phyloP scores from a whole-genome alignment of 306 rosid species.

The Trifolium dubium region DNA sequence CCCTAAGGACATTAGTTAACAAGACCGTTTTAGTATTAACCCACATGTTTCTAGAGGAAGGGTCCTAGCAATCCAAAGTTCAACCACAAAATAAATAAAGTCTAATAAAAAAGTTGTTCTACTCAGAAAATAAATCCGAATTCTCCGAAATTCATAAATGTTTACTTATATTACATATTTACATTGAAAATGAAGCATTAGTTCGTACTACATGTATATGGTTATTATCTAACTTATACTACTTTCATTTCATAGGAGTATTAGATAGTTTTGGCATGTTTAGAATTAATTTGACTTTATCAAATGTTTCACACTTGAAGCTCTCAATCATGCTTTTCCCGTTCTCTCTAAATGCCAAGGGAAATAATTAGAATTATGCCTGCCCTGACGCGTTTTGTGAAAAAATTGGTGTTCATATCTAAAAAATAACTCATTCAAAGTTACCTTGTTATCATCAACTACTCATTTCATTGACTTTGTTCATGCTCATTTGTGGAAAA shows the following conservation, averaged over 20 bases:
- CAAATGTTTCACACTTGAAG: not conserved
- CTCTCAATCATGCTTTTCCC: not conserved
- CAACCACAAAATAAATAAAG: too few species aligned
- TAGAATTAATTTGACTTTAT: conserved; percentile 36
- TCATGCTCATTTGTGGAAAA: not conserved
- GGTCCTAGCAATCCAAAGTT: too few species aligned
- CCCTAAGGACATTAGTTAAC: too few species aligned
- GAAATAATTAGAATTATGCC: conserved; percentile 15
- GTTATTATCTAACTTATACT: too few species aligned
- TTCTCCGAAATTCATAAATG: too few species aligned
- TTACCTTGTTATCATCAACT: not conserved
- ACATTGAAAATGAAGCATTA: too few species aligned
- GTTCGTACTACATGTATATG: too few species aligned
- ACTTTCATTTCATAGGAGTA: not conserved
- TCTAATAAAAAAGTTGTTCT: too few species aligned
- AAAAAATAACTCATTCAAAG: not conserved
- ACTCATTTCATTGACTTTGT: conserved; percentile 42
- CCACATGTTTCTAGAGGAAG: too few species aligned
- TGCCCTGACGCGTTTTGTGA: conserved; percentile 28
- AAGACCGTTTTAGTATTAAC: too few species aligned
- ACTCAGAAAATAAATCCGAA: too few species aligned
- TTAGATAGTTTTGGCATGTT: not conserved
- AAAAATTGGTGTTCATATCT: conserved; percentile 2
- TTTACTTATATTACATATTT: too few species aligned
- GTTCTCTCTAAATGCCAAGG: not conserved